Evolutionary conservation across 805 yeast species (phyloP).

Genomic region (Teunomyces gatunensis): DNA sequence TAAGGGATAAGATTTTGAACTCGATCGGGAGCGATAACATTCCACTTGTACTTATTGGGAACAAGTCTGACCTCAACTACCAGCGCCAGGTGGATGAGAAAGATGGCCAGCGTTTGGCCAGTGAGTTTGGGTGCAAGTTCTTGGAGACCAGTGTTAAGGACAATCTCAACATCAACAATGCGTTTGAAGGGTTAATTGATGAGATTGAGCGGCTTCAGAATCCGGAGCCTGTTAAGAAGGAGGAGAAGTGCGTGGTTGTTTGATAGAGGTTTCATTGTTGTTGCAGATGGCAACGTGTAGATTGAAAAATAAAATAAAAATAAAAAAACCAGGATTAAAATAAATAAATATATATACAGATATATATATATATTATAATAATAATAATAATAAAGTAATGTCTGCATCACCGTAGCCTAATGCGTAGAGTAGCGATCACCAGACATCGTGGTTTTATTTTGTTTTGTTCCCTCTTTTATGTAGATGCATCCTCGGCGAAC

Average conservation of each 20-base stretch:
- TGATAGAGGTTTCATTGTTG: slow-evolving; percentile 11
- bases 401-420: too few relatives aligned
- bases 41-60: slow-evolving; percentile 56
- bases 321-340: neutral
- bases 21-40: slow-evolving; percentile 49
- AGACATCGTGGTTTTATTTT: too few relatives aligned
- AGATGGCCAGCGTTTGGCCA: slow-evolving; percentile 40
- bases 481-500: too few relatives aligned
- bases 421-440: too few relatives aligned
- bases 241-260: slow-evolving; percentile 52
- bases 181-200: slow-evolving; percentile 58
- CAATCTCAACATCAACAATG: slow-evolving; percentile 51
- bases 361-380: neutral
- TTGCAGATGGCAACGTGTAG: neutral
- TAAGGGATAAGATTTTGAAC: slow-evolving; percentile 81
- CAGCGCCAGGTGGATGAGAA: slow-evolving; percentile 56
- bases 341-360: neutral
- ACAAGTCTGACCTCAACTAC: slow-evolving; percentile 63
- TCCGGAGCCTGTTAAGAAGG: slow-evolving; percentile 38
- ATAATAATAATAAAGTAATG: too few relatives aligned
- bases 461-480: too few relatives aligned
- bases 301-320: neutral
- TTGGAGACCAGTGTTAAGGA: slow-evolving; percentile 51
- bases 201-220: slow-evolving; percentile 63
- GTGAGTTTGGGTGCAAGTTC: slow-evolving; percentile 43